Evolutionary conservation across 495 filamentous ascomycete genomes (phyloP), one percentile per base, ranked within the genome.

Genomic region (Penicillium coprophilum): DNA sequence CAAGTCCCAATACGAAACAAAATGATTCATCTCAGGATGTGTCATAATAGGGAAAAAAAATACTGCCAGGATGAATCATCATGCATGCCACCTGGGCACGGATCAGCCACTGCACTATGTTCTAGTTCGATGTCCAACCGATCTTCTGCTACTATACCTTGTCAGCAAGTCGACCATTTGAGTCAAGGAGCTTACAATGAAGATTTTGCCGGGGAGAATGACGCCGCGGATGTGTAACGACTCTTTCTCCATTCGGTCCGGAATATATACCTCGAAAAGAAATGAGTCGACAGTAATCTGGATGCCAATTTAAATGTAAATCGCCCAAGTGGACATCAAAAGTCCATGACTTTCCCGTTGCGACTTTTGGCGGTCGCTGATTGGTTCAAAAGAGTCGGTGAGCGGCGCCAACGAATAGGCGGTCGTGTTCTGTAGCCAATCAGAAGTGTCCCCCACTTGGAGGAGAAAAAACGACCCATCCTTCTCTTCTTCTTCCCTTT

Each of bases 321-420:
- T 38, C 2, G 6, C 15, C 34, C 3, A 17, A n/a, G 34, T 38
- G 23, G 34, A 19, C 15, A 50, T 51, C 23, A 39, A 28, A 27
- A 27, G 13, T 40, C 24, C 23, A 51, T 52, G 19, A 43, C 10
- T 43, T 19, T 43, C 36, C 34, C 34, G 34, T 40, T 52, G 23
- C 38, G 19, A 41, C 36, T 41, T 41, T 43, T 1, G 38, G 23
- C 50, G 36, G 1, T 20, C 36, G 13, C 38, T 52, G 50, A 52
- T 52, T 52, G 50, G 50, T 13, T 1, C 24, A 15, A 67, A 75
- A 74, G 61, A 74, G 70, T 72, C 72, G 74, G 74, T 75, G 71
- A 75, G 66, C 61, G 47, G 39, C 46, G 49, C 58, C 61, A 60
- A 53, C 72, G 60, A 75, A 77, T 75, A 56, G 60, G 17, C 51